Evolutionary conservation across 2,329 filamentous ascomycete genomes (phyloP).

Genomic region (Colletotrichum magnum): DNA sequence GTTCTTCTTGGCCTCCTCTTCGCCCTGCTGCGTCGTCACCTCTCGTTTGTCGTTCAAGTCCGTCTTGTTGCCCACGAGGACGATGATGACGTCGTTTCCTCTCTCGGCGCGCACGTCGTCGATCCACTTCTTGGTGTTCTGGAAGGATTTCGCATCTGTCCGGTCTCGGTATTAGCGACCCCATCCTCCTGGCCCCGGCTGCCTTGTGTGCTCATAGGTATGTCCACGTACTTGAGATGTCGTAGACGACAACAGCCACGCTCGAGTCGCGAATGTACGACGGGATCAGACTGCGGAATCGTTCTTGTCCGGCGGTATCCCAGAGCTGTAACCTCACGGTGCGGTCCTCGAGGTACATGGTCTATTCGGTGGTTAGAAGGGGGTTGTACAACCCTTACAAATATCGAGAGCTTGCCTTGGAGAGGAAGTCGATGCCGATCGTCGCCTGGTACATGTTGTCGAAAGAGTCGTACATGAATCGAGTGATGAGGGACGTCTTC

Average conservation of each 20-base stretch:
- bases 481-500: slow-evolving; percentile 98
- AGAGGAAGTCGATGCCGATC: slow-evolving; percentile 99
- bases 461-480: slow-evolving; percentile 99
- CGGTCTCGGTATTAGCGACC: neutral
- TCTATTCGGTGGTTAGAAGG: slow-evolving; percentile 64
- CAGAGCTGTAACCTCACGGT: slow-evolving; percentile 97
- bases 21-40: slow-evolving; percentile 95
- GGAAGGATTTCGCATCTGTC: slow-evolving; percentile 91
- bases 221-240: slow-evolving; percentile 83
- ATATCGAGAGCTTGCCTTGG: slow-evolving; percentile 76
- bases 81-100: slow-evolving; percentile 98
- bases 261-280: slow-evolving; percentile 99
- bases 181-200: no score
- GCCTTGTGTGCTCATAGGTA: no score
- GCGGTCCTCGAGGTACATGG: slow-evolving; percentile 99
- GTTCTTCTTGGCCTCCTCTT: slow-evolving; percentile 98
- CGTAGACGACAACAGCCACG: slow-evolving; percentile 98
- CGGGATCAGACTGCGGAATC: slow-evolving; percentile 96
- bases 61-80: slow-evolving; percentile 98
- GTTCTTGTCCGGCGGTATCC: slow-evolving; percentile 98
- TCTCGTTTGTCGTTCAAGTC: slow-evolving; percentile 98
- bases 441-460: slow-evolving; percentile 99
- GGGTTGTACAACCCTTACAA: slow-evolving; percentile 1
- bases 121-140: slow-evolving; percentile 99
- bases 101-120: slow-evolving; percentile 97